phyloP scores from a whole-genome alignment of 441 rosid genomes.

The Populus trichocarpa region DNA sequence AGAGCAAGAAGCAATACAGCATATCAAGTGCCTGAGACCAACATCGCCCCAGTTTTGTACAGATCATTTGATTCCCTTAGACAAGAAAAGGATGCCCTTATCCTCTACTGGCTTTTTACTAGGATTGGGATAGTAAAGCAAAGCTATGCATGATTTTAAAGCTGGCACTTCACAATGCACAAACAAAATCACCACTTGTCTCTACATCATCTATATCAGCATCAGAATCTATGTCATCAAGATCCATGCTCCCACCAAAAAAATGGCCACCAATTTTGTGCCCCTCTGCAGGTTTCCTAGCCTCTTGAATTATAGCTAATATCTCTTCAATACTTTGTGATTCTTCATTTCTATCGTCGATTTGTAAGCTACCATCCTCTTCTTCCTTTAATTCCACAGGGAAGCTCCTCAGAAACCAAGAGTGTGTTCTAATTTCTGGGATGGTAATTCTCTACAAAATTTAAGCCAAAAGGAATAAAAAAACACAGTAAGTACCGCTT shows the following conservation, averaged over 20 bases:
- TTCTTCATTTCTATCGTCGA: constrained; percentile 23
- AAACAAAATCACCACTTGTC: constrained; percentile 78
- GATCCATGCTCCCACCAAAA: constrained; percentile 65
- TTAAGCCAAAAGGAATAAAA: neutral
- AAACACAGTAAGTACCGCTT: neutral
- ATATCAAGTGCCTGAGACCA: neutral
- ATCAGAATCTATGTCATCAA: constrained; percentile 61
- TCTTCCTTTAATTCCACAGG: constrained; percentile 43
- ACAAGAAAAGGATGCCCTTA: constrained; percentile 15
- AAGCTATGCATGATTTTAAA: neutral
- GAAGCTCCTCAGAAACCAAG: constrained; percentile 58
- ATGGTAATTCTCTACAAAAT: constrained; percentile 51
- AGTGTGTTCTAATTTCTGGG: constrained; percentile 50
- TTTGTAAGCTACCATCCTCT: constrained; percentile 25
- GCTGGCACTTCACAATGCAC: constrained; percentile 39
- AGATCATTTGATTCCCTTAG: neutral
- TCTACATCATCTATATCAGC: constrained; percentile 55
- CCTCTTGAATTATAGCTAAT: constrained; percentile 41
- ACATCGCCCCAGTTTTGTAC: neutral
- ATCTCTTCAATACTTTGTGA: constrained; percentile 48
- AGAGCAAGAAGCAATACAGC: neutral
- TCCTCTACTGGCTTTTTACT: constrained; percentile 7
- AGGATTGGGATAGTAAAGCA: constrained; percentile 3
- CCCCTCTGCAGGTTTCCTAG: constrained; percentile 39
- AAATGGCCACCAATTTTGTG: constrained; percentile 32